Base-by-base conservation (phyloP, 2,329 filamentous ascomycete species). In the Phaeosphaeria sp. region DNA sequence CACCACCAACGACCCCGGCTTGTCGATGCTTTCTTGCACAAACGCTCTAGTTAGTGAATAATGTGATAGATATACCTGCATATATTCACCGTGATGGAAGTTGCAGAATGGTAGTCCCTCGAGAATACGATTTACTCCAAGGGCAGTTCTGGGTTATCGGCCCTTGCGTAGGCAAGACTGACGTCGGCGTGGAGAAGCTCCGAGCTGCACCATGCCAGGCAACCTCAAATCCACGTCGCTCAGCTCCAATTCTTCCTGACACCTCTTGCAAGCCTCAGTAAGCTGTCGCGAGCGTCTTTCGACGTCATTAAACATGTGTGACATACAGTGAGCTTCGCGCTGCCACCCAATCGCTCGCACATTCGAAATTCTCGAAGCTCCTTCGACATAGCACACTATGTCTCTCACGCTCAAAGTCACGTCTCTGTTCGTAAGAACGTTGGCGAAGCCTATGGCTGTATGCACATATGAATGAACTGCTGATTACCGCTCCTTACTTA, bases 391-490 rank as follows among this genome's bases (percentile, higher is more conserved):
- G 60, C 55, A 58, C 55, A 69, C 42, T 62, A 89, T 89, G 86
- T 88, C 86, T 60, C 80, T 90, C 60, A 88, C 87, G 9, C 78
- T 90, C 61, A 90, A 90, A 73, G 83, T 90, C 65, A 85, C 85
- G 30, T 89, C 87, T 21, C 80, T 90, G 48, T 83, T 82, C 42
- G 86, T 90, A 57, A 82, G 87, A 57, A 90, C 88, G 1, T 78
- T 89, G 25, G 88, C 88, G 15, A 90, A 90, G 72, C 88, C 88
- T 1, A 87, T 90, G 69, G 87, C 86, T 63, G 88, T 89, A 81
- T 67, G 83, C 36, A 15, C 4, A 39, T n/a, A 3, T 15, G 36
- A 39, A n/a, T 15, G 15, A 5, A 39, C 13, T 4, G n/a, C 7
- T 39, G 4, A n/a, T 15, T 3, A 13, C 13, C 17, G 36, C 17